Base-by-base conservation (phyloP, 192 early-diverging fungal genomes). In the Umbelopsis ramanniana region DNA sequence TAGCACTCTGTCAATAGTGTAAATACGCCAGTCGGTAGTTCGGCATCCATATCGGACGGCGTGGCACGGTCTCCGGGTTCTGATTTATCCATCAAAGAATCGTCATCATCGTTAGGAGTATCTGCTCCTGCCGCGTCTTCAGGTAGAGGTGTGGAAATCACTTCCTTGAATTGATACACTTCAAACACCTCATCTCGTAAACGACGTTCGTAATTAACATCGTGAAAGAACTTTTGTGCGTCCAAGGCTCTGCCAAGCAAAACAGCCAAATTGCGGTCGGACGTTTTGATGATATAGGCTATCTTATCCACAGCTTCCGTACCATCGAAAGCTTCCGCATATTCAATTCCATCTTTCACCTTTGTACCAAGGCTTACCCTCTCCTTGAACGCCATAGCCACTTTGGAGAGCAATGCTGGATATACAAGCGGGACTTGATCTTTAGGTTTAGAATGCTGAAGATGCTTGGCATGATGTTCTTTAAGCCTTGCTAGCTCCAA, bases 1-100 rank as follows among this genome's bases (percentile, higher is more conserved):
- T 98, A 98, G 78, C 97, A 98, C 72, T 95, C 90, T 0, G 96
- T 91, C 67, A 98, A 81, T 26, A 93, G 84, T 0, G 93, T 95
- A 78, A 97, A 93, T 0, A 98, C 88, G 26, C 97, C 97, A 73
- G 89, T 92, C 19, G 92, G 91, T 5, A 89, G 54, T 46, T 84
- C 83, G 3, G 46, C 67, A 43, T 76, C 79, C 26, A 35, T 14
- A 4, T 63, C 57, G 15, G 57, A 67, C 23, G 19, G 8, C 50
- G 40, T 26, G 1, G 50, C 43, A 0, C 37, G 14, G 17, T 50
- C 48, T 50, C 48, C n/a, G 12, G 57, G 14, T 22, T 47, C 46
- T 12, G 7, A 21, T 29, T 72, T 43, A 48, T 77, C 81, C 2
- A 24, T 46, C 7, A 67, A 21, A 38, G 69, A 66, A 35, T 46